phyloP scores from a whole-genome alignment of 768 basidiomycete genomes.

The Lactarius psammicola region DNA sequence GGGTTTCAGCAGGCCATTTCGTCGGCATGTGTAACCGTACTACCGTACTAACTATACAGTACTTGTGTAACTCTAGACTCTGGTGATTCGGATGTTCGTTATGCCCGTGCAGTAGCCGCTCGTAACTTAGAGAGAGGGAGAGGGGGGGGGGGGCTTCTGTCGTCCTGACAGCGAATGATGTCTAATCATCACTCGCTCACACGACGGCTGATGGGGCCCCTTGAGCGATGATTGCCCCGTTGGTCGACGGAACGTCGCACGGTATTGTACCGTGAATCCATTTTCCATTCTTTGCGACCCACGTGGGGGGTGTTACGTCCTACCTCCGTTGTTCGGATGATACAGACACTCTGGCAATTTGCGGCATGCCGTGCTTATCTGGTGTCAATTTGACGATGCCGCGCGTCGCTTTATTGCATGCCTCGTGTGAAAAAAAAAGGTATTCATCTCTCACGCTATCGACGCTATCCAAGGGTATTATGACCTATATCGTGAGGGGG shows the following conservation, averaged over 20 bases:
- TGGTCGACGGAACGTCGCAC: slow-evolving; percentile 19
- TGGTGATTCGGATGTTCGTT: background rate
- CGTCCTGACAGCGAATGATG: slow-evolving; percentile 23
- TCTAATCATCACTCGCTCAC: background rate
- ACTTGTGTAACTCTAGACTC: too few species aligned
- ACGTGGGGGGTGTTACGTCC: slow-evolving; percentile 10
- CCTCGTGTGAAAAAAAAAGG: slow-evolving; percentile 3
- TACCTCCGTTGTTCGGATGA: slow-evolving; percentile 13
- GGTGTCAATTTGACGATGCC: too few species aligned
- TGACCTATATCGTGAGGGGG: too few species aligned
- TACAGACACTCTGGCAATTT: background rate
- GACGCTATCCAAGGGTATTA: background rate
- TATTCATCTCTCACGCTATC: slow-evolving; percentile 2
- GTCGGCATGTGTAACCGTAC: too few species aligned
- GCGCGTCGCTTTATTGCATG: too few species aligned
- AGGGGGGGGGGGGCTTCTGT: slow-evolving; percentile 11
- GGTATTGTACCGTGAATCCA: background rate
- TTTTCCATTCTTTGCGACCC: slow-evolving; percentile 1
- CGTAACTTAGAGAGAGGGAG: background rate
- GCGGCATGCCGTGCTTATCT: background rate
- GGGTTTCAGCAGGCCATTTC: background rate
- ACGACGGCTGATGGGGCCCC: background rate
- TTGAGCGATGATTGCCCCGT: slow-evolving; percentile 8
- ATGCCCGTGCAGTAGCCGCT: slow-evolving; percentile 6
- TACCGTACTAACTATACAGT: too few species aligned